A percentile compares a stretch with the other conserved stretches of the same genome.
phyloP scores from a whole-genome alignment of 2,329 filamentous ascomycete genomes.

The Sporothrix brasiliensis region DNA sequence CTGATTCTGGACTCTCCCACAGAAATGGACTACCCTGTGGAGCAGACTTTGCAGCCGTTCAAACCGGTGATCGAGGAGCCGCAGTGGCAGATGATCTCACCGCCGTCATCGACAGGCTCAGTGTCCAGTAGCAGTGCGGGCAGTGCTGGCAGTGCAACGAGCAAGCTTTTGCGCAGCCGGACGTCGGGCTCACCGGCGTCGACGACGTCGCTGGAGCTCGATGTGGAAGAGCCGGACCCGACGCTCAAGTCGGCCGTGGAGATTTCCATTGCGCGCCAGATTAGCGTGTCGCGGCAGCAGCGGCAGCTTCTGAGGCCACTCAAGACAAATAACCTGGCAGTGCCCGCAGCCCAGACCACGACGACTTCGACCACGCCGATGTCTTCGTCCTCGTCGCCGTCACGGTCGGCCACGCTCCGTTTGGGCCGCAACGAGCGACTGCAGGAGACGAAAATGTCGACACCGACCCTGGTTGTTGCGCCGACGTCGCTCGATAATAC shows the following conservation, averaged over 20 bases:
- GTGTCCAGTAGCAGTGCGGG: conserved; percentile 30
- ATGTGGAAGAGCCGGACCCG: conserved; percentile 48
- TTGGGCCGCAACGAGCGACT: conserved; percentile 44
- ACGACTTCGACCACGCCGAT: not conserved
- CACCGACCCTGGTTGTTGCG: conserved; percentile 52
- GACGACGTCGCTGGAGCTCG: conserved; percentile 43
- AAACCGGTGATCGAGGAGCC: conserved; percentile 48
- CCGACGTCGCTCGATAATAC: conserved; percentile 33
- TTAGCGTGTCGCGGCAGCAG: conserved; percentile 66
- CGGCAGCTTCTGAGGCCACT: conserved; percentile 60
- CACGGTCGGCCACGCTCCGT: conserved; percentile 33
- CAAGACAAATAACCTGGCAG: conserved; percentile 43
- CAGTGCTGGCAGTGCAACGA: conserved; percentile 34
- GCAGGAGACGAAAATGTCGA: conserved; percentile 48
- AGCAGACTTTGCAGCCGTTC: conserved; percentile 37
- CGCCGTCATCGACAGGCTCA: conserved; percentile 40
- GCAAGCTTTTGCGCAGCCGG: conserved; percentile 10
- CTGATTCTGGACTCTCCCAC: conserved; percentile 50
- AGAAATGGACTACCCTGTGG: conserved; percentile 36
- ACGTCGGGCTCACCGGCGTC: conserved; percentile 37
- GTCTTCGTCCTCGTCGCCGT: conserved; percentile 23
- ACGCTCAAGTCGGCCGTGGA: conserved; percentile 61
- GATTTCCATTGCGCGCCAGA: conserved; percentile 69
- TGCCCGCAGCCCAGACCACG: conserved; percentile 18
- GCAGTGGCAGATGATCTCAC: conserved; percentile 53